A percentile compares a stretch with the other conserved stretches of the same genome.
phyloP scores from a whole-genome alignment of 2,329 filamentous ascomycete genomes.

The Ophiostoma fasciatum region DNA sequence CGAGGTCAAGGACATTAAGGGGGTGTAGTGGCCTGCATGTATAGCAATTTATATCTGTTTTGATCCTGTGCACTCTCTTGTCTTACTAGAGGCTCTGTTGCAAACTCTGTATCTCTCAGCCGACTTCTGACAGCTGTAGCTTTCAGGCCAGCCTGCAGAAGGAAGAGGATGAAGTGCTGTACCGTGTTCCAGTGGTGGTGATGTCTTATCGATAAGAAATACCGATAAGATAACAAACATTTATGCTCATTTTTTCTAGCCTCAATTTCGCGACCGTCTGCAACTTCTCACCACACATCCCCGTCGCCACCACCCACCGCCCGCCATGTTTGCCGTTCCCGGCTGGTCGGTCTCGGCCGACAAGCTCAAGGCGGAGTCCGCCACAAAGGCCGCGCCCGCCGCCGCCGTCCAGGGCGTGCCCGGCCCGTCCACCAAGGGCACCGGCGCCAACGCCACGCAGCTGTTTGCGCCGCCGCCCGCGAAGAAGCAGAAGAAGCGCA shows the following conservation, averaged over 20 bases:
- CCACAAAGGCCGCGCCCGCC: slow-evolving; percentile 14
- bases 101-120: too few species aligned
- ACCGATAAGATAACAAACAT: not conserved
- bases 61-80: too few species aligned
- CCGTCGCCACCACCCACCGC: not conserved
- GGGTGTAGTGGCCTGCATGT: too few species aligned
- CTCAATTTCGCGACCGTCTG: too few species aligned
- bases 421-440: slow-evolving; percentile 24
- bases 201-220: too few species aligned
- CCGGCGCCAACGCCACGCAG: slow-evolving; percentile 7
- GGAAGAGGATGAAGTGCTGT: too few species aligned
- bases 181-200: too few species aligned
- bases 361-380: slow-evolving; percentile 54
- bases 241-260: too few species aligned
- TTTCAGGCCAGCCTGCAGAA: too few species aligned
- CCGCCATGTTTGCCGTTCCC: slow-evolving; percentile 74
- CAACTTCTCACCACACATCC: not conserved
- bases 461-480: slow-evolving; percentile 11
- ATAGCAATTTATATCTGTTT: too few species aligned
- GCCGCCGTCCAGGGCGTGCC: slow-evolving; percentile 4
- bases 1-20: slow-evolving; percentile 1
- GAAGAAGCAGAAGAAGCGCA: slow-evolving; percentile 45
- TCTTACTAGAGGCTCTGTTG: too few species aligned
- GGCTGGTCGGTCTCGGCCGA: slow-evolving; percentile 76
- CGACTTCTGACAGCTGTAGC: too few species aligned